Percentiles rank a stretch among this genome's conserved stretches.
Conservation (phyloP, 495 filamentous ascomycete genomes). For the Saxophila tyrrhenica region DNA sequence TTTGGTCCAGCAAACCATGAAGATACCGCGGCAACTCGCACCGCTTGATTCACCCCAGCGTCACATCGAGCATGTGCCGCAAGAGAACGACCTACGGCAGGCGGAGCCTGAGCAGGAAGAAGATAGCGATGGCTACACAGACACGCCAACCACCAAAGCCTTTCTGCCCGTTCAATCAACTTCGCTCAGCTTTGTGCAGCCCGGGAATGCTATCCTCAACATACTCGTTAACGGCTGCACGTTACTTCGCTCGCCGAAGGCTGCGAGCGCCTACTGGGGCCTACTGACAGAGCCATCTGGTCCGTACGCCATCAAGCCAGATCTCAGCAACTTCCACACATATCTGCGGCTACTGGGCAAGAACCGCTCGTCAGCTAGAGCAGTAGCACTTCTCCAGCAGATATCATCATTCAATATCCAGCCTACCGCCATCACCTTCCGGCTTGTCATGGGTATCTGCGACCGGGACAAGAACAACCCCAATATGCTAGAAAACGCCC, state of each 20-base stretch:
- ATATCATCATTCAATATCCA: slow-evolving; percentile 30
- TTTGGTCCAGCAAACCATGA: slow-evolving; percentile 67
- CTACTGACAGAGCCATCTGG: slow-evolving; percentile 41
- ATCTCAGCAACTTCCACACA: slow-evolving; percentile 51
- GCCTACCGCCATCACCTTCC: slow-evolving; percentile 44
- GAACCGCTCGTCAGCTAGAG: slow-evolving; percentile 45
- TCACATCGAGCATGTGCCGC: slow-evolving; percentile 18
- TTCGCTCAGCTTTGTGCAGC: slow-evolving; percentile 35
- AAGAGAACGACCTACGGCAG: neutral
- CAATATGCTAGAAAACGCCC: slow-evolving; percentile 33
- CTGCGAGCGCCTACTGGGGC: slow-evolving; percentile 60
- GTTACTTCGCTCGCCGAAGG: slow-evolving; percentile 36
- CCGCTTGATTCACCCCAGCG: slow-evolving; percentile 21
- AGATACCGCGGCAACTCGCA: slow-evolving; percentile 43
- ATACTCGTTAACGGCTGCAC: slow-evolving; percentile 53
- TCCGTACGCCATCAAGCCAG: slow-evolving; percentile 48
- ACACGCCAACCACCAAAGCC: slow-evolving; percentile 11
- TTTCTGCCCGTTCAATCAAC: slow-evolving; percentile 12
- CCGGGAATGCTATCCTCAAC: slow-evolving; percentile 58
- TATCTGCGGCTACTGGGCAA: slow-evolving; percentile 58
- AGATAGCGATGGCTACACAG: neutral
- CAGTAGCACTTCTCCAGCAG: slow-evolving; percentile 42
- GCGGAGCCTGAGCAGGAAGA: slow-evolving; percentile 14
- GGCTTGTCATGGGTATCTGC: slow-evolving; percentile 59
- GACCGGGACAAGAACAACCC: slow-evolving; percentile 57